These are phyloP conservation scores for Penicillium sp. DNA, from an alignment of 2,329 filamentous ascomycete genomes.

Conservation along the genomic window DNA sequence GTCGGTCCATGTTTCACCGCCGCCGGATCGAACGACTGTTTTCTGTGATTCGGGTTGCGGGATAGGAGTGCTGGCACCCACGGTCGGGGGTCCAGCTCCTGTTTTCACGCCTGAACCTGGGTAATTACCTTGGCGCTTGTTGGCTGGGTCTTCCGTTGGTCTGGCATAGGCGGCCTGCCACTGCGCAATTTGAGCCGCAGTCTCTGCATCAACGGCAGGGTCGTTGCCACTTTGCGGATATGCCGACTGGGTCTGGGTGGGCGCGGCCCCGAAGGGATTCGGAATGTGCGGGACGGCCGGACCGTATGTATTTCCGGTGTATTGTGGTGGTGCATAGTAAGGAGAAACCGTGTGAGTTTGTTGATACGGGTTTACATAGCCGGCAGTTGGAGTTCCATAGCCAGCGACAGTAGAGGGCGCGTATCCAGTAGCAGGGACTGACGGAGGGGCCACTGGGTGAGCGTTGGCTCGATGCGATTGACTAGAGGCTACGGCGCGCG, in stretches of 20 bases:
- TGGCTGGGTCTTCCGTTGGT: slow-evolving; percentile 16
- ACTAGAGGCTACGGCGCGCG: slow-evolving; percentile 54
- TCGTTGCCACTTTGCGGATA: slow-evolving; percentile 33
- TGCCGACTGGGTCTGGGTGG: slow-evolving; percentile 33
- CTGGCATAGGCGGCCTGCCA: slow-evolving; percentile 87
- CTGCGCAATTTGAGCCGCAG: slow-evolving; percentile 86
- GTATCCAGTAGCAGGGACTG: slow-evolving; percentile 35
- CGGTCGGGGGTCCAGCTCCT: slow-evolving; percentile 30
- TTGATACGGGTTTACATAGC: slow-evolving; percentile 45
- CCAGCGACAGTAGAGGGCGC: slow-evolving; percentile 34
- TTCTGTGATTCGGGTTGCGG: slow-evolving; percentile 56
- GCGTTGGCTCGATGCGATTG: slow-evolving; percentile 40
- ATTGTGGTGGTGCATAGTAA: slow-evolving; percentile 49
- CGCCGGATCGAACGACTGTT: slow-evolving; percentile 83
- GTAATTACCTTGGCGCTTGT: slow-evolving; percentile 28
- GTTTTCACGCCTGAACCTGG: slow-evolving; percentile 38
- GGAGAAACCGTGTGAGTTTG: slow-evolving; percentile 33
- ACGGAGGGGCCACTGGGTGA: slow-evolving; percentile 36
- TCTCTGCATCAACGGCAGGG: slow-evolving; percentile 63
- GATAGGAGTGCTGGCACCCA: slow-evolving; percentile 44
- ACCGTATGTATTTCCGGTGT: slow-evolving; percentile 46
- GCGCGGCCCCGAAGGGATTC: slow-evolving; percentile 68
- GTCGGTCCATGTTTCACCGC: slow-evolving; percentile 91
- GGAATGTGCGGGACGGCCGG: slow-evolving; percentile 65
- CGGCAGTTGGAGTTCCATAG: slow-evolving; percentile 39